Base-by-base conservation (phyloP, 441 rosid genomes). In the Populus hybrid region DNA sequence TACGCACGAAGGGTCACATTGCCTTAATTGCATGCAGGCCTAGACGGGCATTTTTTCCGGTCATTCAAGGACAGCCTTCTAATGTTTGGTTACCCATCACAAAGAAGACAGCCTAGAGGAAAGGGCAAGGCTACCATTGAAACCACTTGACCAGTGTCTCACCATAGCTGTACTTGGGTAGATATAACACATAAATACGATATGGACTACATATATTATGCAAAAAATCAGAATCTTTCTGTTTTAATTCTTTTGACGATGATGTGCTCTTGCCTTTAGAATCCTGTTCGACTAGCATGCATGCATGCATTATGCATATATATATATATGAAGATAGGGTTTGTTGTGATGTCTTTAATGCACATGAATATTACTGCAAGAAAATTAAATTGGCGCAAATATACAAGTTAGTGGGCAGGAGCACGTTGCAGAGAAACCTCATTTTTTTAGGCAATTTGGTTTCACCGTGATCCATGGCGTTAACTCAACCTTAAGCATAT, bases 131-230 rank as follows among this genome's bases (percentile, higher is more conserved):
- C 40, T 1, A 7, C 32, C 65, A 21, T 4, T 64, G 21, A 36
- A 64, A 20, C 28, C 59, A 0, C 67, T 72, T 6, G 76, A 67
- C 61, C 68, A 34, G 8, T 16, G 50, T 32, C 10, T 8, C 32
- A 10, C 20, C 2, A 26, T 59, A 36, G n/a, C 75, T 70, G 53
- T 35, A 6, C 6, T 5, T 6, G 40, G 72, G 78, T 26, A n/a
- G 75, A 46, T 46, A 6, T 71, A 46, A 75, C 28, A 70, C 20
- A 46, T 79, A 63, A 70, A 53, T 70, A 70, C 20, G 75, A 34
- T 64, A 14, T 23, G 34, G 50, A 21, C 75, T 59, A 3, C 1
- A 40, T 6, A 34, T 34, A 34, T 59, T 59, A 57, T 61, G n/a
- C 59, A 72, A 35, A 11, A 30, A 6, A 16, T 36, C 38, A 28